These are phyloP conservation scores for Stephania cephalantha DNA, from an alignment of 164 flowering plant species.

Conservation along the genomic window DNA sequence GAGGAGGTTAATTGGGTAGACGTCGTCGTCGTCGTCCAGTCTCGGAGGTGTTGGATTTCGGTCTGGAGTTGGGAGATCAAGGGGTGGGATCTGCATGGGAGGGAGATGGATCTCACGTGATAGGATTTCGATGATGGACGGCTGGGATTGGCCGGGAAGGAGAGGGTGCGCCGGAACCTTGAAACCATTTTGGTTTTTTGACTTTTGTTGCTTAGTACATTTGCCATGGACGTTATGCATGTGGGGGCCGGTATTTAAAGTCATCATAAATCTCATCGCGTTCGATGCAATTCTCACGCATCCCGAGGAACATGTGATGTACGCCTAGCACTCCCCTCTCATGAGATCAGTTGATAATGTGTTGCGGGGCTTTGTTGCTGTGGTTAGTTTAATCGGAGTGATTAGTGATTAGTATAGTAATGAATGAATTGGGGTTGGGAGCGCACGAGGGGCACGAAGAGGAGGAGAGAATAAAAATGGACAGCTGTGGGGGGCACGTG, in stretches of 20 bases:
- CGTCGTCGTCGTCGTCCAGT: conserved; percentile 23
- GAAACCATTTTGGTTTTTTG: conserved; percentile 32
- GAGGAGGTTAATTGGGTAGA: conserved; percentile 16
- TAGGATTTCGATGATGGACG: conserved; percentile 36
- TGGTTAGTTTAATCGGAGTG: neutral
- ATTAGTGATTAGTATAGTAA: neutral
- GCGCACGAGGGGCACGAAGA: conserved; percentile 13
- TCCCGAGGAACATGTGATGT: no score
- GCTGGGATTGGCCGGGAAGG: conserved; percentile 36
- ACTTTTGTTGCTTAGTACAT: no score
- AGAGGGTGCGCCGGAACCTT: conserved; percentile 57
- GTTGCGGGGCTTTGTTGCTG: no score
- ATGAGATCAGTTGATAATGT: no score
- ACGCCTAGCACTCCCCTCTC: no score
- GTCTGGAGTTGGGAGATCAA: conserved; percentile 54
- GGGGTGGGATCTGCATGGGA: conserved; percentile 75
- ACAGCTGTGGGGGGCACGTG: conserved; percentile 11
- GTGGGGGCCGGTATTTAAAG: no score
- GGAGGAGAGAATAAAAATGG: conserved; percentile 12
- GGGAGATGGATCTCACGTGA: conserved; percentile 70
- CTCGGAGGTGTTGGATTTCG: conserved; percentile 34
- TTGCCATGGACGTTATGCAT: no score
- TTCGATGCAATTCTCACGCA: no score
- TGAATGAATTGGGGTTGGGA: neutral
- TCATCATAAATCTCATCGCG: no score